Base-by-base conservation (phyloP, 176 grass and related monocot genomes). In the Canna indica region DNA sequence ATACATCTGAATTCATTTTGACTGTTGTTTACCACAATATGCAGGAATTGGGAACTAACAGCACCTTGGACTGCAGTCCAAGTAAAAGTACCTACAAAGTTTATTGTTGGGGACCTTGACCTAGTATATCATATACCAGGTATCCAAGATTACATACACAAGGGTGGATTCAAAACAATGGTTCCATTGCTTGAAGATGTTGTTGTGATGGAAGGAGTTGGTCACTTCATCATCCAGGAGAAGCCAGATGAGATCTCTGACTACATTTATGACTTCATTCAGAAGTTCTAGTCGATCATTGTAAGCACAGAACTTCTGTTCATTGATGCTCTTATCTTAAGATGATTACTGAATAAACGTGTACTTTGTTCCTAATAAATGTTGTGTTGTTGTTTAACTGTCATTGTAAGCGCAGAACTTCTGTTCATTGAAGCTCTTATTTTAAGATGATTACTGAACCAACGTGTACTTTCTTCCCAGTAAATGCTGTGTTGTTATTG, bases 191-290 rank as follows among this genome's bases (percentile, higher is more conserved):
- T 70, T 9, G 42, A 70, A 20, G 68, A 70, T 8, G 68, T 70
- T 4, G 41, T 70, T 16, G 42, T 70, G 26, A 50, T 70, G 68
- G 68, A 70, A 48, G 68, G 68, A 22, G 68, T 48, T 1, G 68
- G 68, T 9, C 68, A 70, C 68, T 70, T 70, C 68, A 48, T 70
- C 68, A 70, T 48, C 27, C 68, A 70, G 28, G 42, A 70, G 28
- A 50, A 32, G 28, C 42, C 68, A 29, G 14, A 70, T 24, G 68
- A 70, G 15, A 48, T 70, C 27, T 48, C 68, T 8, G 68, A 70
- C n/a, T 27, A 20, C 27, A 70, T 70, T 9, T 70, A n/a, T 48
- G 14, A 48, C 25, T 70, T 70, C 44, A 70, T 70, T 48, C 68
- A 70, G 27, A 70, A 48, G 44, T 70, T 70, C 15, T 70, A 30